phyloP scores from a whole-genome alignment of 2,329 filamentous ascomycete genomes.

The Coniochaeta sp. region DNA sequence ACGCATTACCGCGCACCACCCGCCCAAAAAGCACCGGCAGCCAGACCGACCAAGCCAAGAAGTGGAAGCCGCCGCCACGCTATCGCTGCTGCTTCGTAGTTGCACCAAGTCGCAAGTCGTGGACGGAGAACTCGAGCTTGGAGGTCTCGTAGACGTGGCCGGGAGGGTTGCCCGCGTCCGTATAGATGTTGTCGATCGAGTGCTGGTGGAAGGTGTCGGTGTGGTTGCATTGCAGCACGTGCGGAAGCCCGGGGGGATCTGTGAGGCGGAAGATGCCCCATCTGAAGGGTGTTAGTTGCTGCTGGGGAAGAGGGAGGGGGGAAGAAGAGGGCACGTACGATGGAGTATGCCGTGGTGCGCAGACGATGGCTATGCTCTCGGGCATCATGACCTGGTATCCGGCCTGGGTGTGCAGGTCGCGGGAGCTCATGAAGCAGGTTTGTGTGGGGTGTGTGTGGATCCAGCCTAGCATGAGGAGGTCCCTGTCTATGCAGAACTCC shows the following conservation, averaged over 20 bases:
- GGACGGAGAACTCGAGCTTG: constrained; percentile 53
- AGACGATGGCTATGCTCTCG: constrained; percentile 95
- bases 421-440: constrained; percentile 94
- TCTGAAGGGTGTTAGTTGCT: constrained; percentile 32
- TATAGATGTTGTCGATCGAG: constrained; percentile 64
- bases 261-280: constrained; percentile 92
- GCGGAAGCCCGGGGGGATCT: constrained; percentile 80
- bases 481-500: constrained; percentile 79
- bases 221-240: constrained; percentile 74
- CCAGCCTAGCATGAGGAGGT: constrained; percentile 86
- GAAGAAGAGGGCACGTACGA: constrained; percentile 44
- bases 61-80: constrained; percentile 4
- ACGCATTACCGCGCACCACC: not conserved
- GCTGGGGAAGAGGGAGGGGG: not conserved
- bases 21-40: not conserved
- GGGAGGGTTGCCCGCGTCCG: constrained; percentile 57
- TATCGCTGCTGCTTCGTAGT: constrained; percentile 14
- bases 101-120: constrained; percentile 48
- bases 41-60: not conserved
- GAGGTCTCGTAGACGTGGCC: constrained; percentile 66
- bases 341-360: constrained; percentile 72
- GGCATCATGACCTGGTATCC: constrained; percentile 96
- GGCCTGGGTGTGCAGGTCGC: constrained; percentile 87
- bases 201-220: constrained; percentile 79
- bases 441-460: constrained; percentile 97